Evolutionary conservation across 352 stramenopile genomes (phyloP), one percentile per base, ranked within the genome.

Genomic region (Pythium dissotocum): DNA sequence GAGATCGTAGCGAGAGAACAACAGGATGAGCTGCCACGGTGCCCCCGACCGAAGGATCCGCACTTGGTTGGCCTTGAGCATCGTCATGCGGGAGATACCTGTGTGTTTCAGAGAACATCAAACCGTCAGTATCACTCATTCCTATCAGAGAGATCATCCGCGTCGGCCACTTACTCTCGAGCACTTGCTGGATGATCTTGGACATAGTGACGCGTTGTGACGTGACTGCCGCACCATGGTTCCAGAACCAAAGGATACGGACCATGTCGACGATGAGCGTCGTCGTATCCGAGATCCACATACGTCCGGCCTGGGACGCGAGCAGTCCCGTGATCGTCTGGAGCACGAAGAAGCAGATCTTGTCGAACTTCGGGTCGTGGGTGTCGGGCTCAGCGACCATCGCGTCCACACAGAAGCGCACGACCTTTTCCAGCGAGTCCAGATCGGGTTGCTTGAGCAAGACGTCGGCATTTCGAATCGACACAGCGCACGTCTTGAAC

Each of bases 201-300:
- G 78, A 88, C 32, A 93, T 26, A 5, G 83, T 65, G 28, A 90
- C 81, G 1, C 72, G 77, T 16, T 81, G 71, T 9, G 30, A 36
- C 18, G 21, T 75, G 48, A 21, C 44, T 57, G 10, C 80, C 55
- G 58, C 24, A 18, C 21, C 46, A 40, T 89, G 78, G 36, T 91
- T 89, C 85, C 83, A 94, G 14, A 89, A 57, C 87, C 87, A 95
- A 9, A 95, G 52, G 44, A 94, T 72, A 4, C 77, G 85, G 53
- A 81, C 77, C 75, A 93, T 84, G 55, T 96, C 87, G 26, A 87
- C 65, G 33, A 91, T 58, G 8, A 96, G 65, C 12, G 81, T 93
- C 21, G 73, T 79, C 28, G 84, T 87, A 3, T 78, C 58, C 0
- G 73, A 69, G 21, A 94, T 82, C 86, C 87, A 95, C 28, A 77